Base-by-base conservation (phyloP, 257 asterid genomes). In the Fraxinus americana region DNA sequence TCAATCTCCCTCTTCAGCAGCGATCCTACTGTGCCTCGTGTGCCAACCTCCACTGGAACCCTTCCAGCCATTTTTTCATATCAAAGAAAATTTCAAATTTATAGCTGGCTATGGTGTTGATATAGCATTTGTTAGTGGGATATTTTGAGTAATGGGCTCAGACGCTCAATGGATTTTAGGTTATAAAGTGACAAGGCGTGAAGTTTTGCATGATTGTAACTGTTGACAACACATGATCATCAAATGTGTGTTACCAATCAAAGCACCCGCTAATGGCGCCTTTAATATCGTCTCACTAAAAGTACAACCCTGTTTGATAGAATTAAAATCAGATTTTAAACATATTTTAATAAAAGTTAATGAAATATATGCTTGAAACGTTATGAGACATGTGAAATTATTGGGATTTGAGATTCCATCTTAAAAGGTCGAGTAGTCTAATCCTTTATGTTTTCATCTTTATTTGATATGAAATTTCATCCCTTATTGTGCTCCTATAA, bases 1-100 rank as follows among this genome's bases (percentile, higher is more conserved):
- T 92, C 98, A 11, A 92, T 94, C 89, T 94, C 98, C 87, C 85
- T 87, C 90, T 88, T 88, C 72, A 88, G 90, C 27, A 94, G 98
- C 38, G 97, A 92, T 82, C 96, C 98, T 61, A 94, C 83, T 8
- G 97, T 91, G 45, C 98, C 98, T 19, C 96, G 88, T 3, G 97
- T 85, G 23, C 92, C 98, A 19, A 94, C 87, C 76, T 91, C 92
- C 80, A 86, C 43, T 0, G 92, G 90, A 43, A 79, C 74, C 54
- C 66, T 82, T 70, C 82, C 88, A 32, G 77, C 82, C 96, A 91
- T 87, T 77, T 77, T 75, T 45, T 77, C 38, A 74, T 81, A 41
- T 81, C 75, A 48, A 68, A n/a, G 43, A 14, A 32, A 13, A 7
- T 63, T 45, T 8, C 16, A 10, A 39, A 11, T 36, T 25, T 72